phyloP scores from a whole-genome alignment of 2,329 filamentous ascomycete genomes.

The Annulohypoxylon truncatum region DNA sequence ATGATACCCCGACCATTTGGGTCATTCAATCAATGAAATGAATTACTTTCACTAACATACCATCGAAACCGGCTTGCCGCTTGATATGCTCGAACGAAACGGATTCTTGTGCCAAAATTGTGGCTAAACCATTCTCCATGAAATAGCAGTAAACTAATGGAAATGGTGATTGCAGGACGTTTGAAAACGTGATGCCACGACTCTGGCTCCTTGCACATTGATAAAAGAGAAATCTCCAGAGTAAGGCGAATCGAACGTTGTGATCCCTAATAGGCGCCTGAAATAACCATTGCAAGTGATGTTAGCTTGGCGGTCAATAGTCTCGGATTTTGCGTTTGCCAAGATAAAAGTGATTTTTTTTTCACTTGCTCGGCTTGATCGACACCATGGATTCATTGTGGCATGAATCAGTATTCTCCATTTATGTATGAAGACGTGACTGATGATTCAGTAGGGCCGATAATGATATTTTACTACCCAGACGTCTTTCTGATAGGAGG shows the following conservation, averaged over 20 bases:
- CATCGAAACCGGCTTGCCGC: neutral
- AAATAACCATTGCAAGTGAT: conserved; percentile 18
- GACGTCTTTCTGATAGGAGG: neutral
- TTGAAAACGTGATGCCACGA: neutral
- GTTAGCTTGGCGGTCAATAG: conserved; percentile 20
- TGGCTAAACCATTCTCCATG: neutral
- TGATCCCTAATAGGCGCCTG: neutral
- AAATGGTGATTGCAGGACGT: conserved; percentile 2
- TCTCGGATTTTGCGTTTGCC: neutral
- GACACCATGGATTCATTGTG: conserved; percentile 28
- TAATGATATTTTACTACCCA: neutral
- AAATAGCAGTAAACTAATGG: neutral
- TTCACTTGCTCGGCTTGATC: conserved; percentile 32
- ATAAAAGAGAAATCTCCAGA: neutral
- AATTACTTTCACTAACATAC: neutral
- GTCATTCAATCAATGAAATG: conserved; percentile 23
- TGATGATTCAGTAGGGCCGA: neutral
- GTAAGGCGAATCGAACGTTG: conserved; percentile 6
- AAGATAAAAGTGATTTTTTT: conserved; percentile 7
- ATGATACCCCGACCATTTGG: conserved; percentile 36
- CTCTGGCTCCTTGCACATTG: neutral
- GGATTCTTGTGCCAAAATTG: neutral
- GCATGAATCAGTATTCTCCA: neutral
- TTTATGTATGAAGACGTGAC: neutral
- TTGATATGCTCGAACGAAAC: neutral